Percentiles rank a stretch among this genome's conserved stretches.
Evolutionary conservation across 2,329 filamentous ascomycete species (phyloP).

Genomic region (Alternaria alternata): DNA sequence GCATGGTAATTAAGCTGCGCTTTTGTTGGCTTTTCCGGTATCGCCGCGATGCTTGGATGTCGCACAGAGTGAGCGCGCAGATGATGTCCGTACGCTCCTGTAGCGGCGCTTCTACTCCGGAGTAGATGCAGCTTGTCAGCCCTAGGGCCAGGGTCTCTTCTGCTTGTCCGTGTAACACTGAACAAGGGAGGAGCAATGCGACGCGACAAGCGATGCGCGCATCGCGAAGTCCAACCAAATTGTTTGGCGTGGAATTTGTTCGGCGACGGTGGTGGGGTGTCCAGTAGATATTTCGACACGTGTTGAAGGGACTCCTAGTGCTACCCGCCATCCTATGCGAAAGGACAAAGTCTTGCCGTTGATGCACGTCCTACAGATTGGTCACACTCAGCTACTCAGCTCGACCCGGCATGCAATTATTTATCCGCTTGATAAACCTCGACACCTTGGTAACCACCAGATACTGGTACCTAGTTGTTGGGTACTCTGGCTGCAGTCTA

Average conservation of each 20-base stretch:
- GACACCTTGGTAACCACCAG: slow-evolving; percentile 17
- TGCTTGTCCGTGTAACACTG: slow-evolving; percentile 23
- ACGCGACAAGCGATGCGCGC: background rate
- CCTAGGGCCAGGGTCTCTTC: slow-evolving; percentile 24
- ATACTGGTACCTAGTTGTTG: slow-evolving; percentile 9
- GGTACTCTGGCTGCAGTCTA: background rate
- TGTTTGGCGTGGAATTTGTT: background rate
- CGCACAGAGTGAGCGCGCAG: background rate
- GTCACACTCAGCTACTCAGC: slow-evolving; percentile 33
- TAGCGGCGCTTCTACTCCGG: slow-evolving; percentile 3
- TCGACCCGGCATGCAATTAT: slow-evolving; percentile 1
- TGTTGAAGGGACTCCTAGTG: slow-evolving; percentile 8
- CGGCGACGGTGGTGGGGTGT: slow-evolving; percentile 5
- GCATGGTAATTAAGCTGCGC: background rate
- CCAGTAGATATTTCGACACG: slow-evolving; percentile 16
- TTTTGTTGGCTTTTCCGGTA: background rate
- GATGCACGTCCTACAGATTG: slow-evolving; percentile 32
- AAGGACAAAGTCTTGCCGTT: slow-evolving; percentile 16
- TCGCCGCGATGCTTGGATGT: background rate
- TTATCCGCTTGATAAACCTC: slow-evolving; percentile 30
- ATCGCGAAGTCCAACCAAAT: background rate
- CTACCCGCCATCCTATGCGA: background rate
- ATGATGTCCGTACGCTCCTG: background rate
- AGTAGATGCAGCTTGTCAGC: slow-evolving; percentile 15
- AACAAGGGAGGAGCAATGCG: slow-evolving; percentile 7